These are phyloP conservation scores for Geranium brycei DNA, from an alignment of 345 rosid species.

Conservation along the genomic window DNA sequence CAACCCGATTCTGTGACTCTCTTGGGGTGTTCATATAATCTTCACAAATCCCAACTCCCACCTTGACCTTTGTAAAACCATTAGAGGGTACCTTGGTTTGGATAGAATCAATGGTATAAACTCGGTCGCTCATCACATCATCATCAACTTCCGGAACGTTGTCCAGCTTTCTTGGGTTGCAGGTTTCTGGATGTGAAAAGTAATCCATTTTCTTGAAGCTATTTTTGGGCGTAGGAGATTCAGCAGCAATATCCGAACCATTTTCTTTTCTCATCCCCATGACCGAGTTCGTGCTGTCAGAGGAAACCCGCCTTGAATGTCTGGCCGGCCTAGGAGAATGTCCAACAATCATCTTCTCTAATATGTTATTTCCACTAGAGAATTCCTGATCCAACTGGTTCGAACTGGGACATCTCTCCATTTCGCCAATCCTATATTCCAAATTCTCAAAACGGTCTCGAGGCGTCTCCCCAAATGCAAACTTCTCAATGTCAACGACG, in stretches of 20 bases:
- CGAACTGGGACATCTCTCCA: conserved; percentile 54
- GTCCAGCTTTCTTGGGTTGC: conserved; percentile 26
- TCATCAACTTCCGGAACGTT: conserved; percentile 46
- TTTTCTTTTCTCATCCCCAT: conserved; percentile 30
- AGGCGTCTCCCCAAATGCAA: conserved; percentile 56
- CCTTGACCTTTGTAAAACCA: conserved; percentile 26
- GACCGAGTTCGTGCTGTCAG: conserved; percentile 22
- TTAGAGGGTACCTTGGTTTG: conserved; percentile 14
- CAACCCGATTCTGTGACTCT: conserved; percentile 25
- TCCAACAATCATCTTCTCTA: conserved; percentile 67
- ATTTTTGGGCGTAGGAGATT: conserved; percentile 42
- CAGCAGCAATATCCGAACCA: conserved; percentile 28
- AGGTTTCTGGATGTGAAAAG: conserved; percentile 23
- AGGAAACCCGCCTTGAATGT: conserved; percentile 40
- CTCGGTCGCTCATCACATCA: conserved; percentile 53
- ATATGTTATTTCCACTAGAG: conserved; percentile 30
- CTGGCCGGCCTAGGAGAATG: conserved; percentile 56
- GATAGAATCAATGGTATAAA: conserved; percentile 75
- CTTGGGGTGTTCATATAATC: conserved; percentile 41
- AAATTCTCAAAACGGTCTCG: conserved; percentile 44
- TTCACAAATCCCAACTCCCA: conserved; percentile 24
- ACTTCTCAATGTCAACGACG: conserved; percentile 63
- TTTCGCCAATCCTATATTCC: conserved; percentile 57
- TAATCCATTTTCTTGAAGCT: conserved; percentile 44
- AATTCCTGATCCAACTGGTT: conserved; percentile 35